These are phyloP conservation scores for Phascolomyces articulosus DNA, from an alignment of 371 early-diverging fungal genomes.

Conservation along the genomic window DNA sequence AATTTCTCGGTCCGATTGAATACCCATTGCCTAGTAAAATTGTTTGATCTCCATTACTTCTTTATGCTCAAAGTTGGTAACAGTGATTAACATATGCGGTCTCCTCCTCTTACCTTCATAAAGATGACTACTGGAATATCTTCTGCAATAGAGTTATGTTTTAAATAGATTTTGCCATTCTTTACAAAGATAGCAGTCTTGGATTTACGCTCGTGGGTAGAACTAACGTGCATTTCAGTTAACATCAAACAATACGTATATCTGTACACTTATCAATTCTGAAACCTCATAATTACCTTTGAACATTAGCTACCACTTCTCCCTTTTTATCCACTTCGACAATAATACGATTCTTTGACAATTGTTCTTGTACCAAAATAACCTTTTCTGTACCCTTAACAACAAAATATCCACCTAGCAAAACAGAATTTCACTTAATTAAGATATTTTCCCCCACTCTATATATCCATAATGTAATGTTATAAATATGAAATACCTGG, in stretches of 20 bases:
- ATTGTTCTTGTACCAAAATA: slow-evolving; percentile 99
- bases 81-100: neutral
- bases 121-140: slow-evolving; percentile 94
- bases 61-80: too few species aligned
- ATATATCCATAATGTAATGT: too few species aligned
- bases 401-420: slow-evolving; percentile 96
- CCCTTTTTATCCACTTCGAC: slow-evolving; percentile 94
- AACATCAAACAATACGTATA: neutral
- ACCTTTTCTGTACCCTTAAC: slow-evolving; percentile 99
- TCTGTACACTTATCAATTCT: too few species aligned
- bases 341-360: slow-evolving; percentile 99
- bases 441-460: too few species aligned
- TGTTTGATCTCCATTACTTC: too few species aligned
- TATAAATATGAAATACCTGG: slow-evolving; percentile 60
- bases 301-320: slow-evolving; percentile 61
- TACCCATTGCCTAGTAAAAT: slow-evolving; percentile 83
- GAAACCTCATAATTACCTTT: slow-evolving; percentile 29
- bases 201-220: slow-evolving; percentile 97
- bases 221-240: slow-evolving; percentile 50
- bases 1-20: slow-evolving; percentile 96
- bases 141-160: slow-evolving; percentile 94
- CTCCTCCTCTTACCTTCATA: slow-evolving; percentile 62
- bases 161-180: slow-evolving; percentile 85
- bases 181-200: slow-evolving; percentile 92
- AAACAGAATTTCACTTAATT: neutral